phyloP scores from a whole-genome alignment of 305 asterid species.

The Plantago coronopus region DNA sequence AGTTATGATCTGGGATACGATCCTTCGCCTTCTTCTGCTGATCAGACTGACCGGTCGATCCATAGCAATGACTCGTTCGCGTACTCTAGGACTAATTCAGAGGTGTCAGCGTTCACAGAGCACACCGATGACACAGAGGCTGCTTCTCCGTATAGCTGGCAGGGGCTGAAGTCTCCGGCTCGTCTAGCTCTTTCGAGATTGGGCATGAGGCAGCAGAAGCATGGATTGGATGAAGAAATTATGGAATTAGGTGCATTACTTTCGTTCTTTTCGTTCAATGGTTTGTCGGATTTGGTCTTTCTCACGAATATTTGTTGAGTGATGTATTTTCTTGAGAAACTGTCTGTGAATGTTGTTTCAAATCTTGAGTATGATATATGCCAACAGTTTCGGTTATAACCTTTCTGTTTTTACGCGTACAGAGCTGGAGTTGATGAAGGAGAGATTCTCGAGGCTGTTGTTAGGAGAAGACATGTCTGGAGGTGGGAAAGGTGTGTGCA shows the following conservation, averaged over 20 bases:
- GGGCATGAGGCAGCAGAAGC: slow-evolving; percentile 55
- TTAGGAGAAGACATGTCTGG: slow-evolving; percentile 94
- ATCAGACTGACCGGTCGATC: slow-evolving; percentile 41
- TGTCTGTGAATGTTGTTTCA: not conserved
- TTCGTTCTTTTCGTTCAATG: not conserved
- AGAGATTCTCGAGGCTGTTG: slow-evolving; percentile 71
- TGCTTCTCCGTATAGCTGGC: slow-evolving; percentile 65
- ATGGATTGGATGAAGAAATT: slow-evolving; percentile 43
- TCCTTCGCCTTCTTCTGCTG: slow-evolving; percentile 49
- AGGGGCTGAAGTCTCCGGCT: slow-evolving; percentile 64
- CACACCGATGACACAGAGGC: slow-evolving; percentile 62
- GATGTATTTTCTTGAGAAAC: not conserved
- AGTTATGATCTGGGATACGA: slow-evolving; percentile 51
- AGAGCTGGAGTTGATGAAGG: slow-evolving; percentile 90
- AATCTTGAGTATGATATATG: not conserved
- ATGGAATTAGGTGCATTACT: slow-evolving; percentile 42
- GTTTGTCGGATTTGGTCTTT: not conserved
- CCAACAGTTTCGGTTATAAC: slow-evolving; percentile 2
- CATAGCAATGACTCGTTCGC: slow-evolving; percentile 57
- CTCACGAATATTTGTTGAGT: not conserved
- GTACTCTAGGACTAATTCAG: slow-evolving; percentile 64
- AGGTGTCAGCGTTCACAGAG: slow-evolving; percentile 62
- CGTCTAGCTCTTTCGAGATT: slow-evolving; percentile 51
- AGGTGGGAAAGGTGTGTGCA: slow-evolving; percentile 75
- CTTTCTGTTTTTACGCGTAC: not conserved